Percentiles rank a stretch among this genome's conserved stretches.
Evolutionary conservation across 805 yeast genomes (phyloP).

Genomic region (Pichia paraexigua): DNA sequence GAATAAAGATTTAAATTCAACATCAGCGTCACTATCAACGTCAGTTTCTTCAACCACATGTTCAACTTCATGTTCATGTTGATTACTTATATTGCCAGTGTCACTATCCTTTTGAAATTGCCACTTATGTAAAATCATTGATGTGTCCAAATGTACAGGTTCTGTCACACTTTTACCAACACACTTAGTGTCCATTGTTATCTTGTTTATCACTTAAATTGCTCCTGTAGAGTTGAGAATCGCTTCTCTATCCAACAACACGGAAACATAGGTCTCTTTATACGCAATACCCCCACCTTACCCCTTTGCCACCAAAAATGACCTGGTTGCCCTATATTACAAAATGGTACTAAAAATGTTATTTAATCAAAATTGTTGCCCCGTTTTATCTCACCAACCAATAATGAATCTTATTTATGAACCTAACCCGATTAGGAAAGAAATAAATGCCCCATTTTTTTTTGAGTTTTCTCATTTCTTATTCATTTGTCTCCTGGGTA

Average conservation of each 20-base stretch:
- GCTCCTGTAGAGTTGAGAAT: background rate
- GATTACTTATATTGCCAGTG: background rate
- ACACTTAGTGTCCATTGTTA: background rate
- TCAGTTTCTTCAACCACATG: background rate
- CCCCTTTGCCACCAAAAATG: background rate
- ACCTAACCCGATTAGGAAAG: conserved; percentile 6
- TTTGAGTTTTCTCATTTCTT: background rate
- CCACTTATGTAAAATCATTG: background rate
- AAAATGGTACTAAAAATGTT: background rate
- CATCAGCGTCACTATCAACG: background rate
- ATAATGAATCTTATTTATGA: background rate
- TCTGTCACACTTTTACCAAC: background rate
- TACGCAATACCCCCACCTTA: background rate
- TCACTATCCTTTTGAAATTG: background rate
- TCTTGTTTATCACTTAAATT: background rate
- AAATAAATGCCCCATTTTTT: background rate
- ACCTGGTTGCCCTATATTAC: background rate
- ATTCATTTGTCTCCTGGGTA: background rate
- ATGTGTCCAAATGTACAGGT: background rate
- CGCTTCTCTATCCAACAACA: background rate
- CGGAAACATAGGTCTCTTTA: background rate
- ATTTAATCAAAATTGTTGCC: background rate
- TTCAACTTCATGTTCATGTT: background rate
- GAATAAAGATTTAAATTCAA: background rate
- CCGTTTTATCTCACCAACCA: background rate